phyloP scores from a whole-genome alignment of 208 protist species.

The Trypanosoma boissoni region DNA sequence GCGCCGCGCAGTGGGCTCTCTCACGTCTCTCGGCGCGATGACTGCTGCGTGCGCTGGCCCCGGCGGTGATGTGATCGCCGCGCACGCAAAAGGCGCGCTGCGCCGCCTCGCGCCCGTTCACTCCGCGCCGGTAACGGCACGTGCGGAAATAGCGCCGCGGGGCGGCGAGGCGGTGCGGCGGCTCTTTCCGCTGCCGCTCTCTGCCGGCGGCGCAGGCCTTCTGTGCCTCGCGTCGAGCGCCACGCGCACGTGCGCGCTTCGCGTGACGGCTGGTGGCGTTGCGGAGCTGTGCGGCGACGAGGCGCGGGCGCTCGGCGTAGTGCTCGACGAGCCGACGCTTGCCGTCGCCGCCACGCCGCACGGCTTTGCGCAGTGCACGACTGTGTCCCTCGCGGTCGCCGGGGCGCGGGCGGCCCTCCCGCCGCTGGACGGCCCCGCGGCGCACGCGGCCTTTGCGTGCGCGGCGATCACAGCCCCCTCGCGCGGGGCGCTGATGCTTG shows the following conservation, averaged over 20 bases:
- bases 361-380: constrained; percentile 21
- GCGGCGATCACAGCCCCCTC: too few species aligned
- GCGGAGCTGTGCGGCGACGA: constrained; percentile 5
- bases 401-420: too few species aligned
- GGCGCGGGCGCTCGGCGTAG: neutral
- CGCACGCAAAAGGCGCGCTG: constrained; percentile 38
- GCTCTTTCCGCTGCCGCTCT: constrained; percentile 25
- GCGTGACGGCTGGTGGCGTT: neutral
- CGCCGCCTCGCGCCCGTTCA: constrained; percentile 26
- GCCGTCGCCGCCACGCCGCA: constrained; percentile 10
- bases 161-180: constrained; percentile 6
- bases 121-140: constrained; percentile 6
- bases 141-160: constrained; percentile 14
- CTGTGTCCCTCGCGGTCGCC: constrained; percentile 3
- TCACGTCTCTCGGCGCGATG: constrained; percentile 51
- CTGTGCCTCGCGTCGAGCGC: constrained; percentile 8
- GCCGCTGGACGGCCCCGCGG: neutral
- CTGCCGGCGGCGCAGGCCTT: neutral
- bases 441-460: constrained; percentile 21
- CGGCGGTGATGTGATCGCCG: constrained; percentile 36
- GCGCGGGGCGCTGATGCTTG: constrained; percentile 9
- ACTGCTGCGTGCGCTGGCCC: constrained; percentile 48
- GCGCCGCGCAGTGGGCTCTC: constrained; percentile 36
- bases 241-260: constrained; percentile 2
- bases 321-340: constrained; percentile 25